A percentile compares a stretch with the other conserved stretches of the same genome.
Conservation (phyloP, 495 filamentous ascomycete genomes). For the Sphaerosporella brunnea region DNA sequence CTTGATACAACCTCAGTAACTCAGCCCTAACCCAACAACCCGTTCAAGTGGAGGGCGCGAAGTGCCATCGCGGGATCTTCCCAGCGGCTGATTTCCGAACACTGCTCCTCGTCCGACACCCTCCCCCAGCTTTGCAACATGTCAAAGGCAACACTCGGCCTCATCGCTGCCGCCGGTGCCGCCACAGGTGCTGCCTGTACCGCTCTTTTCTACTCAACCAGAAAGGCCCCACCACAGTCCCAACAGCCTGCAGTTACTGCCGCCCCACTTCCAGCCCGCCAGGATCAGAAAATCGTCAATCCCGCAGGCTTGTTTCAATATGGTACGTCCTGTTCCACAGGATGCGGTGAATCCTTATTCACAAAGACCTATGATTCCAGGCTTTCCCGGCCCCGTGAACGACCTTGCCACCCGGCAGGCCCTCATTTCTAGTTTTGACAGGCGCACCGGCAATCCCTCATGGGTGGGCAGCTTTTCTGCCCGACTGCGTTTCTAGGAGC, state of each 20-base stretch:
- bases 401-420: slow-evolving; percentile 60
- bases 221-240: slow-evolving; percentile 24
- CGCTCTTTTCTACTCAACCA: slow-evolving; percentile 38
- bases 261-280: not conserved
- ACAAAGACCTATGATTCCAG: slow-evolving; percentile 1
- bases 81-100: not conserved
- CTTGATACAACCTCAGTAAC: too few species aligned
- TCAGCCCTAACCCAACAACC: too few species aligned
- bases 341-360: not conserved
- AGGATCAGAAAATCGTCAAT: slow-evolving; percentile 41
- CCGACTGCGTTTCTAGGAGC: too few species aligned
- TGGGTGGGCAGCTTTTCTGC: too few species aligned
- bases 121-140: slow-evolving; percentile 28
- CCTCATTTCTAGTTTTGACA: slow-evolving; percentile 74
- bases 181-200: slow-evolving; percentile 75
- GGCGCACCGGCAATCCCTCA: slow-evolving; percentile 73
- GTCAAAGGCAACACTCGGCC: slow-evolving; percentile 74
- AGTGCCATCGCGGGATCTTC: not conserved
- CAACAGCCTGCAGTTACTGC: slow-evolving; percentile 7
- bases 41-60: too few species aligned
- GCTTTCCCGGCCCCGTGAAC: slow-evolving; percentile 78
- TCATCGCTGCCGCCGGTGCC: slow-evolving; percentile 76
- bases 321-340: slow-evolving; percentile 26
- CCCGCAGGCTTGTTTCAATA: slow-evolving; percentile 86
- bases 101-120: not conserved